Conservation (phyloP, 495 filamentous ascomycete genomes). For the Podospora australis region DNA sequence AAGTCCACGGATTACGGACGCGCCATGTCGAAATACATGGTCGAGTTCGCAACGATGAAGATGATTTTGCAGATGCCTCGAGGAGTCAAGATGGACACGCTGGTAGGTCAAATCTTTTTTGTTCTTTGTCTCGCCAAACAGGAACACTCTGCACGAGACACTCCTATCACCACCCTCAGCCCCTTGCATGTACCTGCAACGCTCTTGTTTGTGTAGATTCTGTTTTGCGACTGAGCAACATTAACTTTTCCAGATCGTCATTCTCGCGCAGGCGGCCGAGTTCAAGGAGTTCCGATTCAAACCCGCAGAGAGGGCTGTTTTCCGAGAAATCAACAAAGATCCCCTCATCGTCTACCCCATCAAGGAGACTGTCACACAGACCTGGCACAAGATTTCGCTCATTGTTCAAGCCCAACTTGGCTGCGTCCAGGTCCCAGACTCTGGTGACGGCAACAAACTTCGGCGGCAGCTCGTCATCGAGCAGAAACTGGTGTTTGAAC, state of each 20-base stretch:
- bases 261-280: conserved; percentile 61
- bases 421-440: conserved; percentile 60
- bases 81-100: conserved; percentile 57
- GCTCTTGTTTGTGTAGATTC: no score
- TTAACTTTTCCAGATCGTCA: conserved; percentile 36
- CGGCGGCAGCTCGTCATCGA: conserved; percentile 61
- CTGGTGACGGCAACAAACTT: conserved; percentile 55
- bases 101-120: conserved; percentile 47
- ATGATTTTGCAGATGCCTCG: conserved; percentile 56
- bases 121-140: no score
- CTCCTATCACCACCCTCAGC: no score
- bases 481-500: conserved; percentile 64
- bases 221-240: conserved; percentile 35
- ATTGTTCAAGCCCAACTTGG: conserved; percentile 79
- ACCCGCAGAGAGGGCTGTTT: conserved; percentile 63
- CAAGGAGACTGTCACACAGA: conserved; percentile 63
- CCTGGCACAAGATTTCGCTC: conserved; percentile 80
- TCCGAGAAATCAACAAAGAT: conserved; percentile 76
- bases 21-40: conserved; percentile 89
- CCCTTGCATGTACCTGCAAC: no score
- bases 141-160: no score
- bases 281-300: conserved; percentile 68
- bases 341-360: conserved; percentile 69
- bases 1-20: conserved; percentile 72
- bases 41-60: conserved; percentile 89